These are phyloP conservation scores for Chaetomium sp. DNA, from an alignment of 2,329 filamentous ascomycete species.

Conservation along the genomic window DNA sequence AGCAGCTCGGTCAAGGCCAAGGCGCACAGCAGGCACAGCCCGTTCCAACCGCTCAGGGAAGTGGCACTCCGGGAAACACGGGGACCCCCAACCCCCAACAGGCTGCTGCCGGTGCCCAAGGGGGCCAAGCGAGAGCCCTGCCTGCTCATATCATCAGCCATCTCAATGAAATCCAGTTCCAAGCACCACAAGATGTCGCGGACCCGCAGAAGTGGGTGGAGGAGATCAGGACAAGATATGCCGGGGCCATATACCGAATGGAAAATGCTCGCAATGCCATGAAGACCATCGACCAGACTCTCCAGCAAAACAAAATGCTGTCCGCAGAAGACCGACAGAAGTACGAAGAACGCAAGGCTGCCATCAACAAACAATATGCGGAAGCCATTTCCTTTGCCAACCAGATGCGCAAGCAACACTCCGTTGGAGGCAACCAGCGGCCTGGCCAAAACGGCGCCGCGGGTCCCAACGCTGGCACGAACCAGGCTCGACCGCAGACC, in stretches of 20 bases:
- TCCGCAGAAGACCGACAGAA: constrained; percentile 43
- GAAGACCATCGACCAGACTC: constrained; percentile 35
- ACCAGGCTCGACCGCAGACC: constrained; percentile 13
- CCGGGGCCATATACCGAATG: constrained; percentile 44
- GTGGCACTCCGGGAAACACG: constrained; percentile 11
- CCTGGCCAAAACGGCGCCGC: constrained; percentile 17
- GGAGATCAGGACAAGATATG: constrained; percentile 42
- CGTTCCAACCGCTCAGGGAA: constrained; percentile 12
- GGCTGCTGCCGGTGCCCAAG: constrained; percentile 1
- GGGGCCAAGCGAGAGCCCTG: constrained; percentile 20
- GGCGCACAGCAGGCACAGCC: constrained; percentile 7
- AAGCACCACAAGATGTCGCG: constrained; percentile 36
- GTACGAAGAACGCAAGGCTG: constrained; percentile 38
- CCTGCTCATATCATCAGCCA: constrained; percentile 42
- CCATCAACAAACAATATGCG: constrained; percentile 38
- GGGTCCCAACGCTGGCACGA: constrained; percentile 11
- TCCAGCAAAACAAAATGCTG: constrained; percentile 37
- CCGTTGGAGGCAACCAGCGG: constrained; percentile 25
- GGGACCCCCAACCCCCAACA: constrained; percentile 2
- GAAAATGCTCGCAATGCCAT: constrained; percentile 39
- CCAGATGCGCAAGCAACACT: constrained; percentile 41
- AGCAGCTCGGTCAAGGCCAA: constrained; percentile 20
- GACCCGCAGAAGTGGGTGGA: constrained; percentile 44
- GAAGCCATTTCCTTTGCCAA: constrained; percentile 45
- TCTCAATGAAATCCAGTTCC: constrained; percentile 43